Base-by-base conservation (phyloP, 306 rosid genomes). In the Senna siamea region DNA sequence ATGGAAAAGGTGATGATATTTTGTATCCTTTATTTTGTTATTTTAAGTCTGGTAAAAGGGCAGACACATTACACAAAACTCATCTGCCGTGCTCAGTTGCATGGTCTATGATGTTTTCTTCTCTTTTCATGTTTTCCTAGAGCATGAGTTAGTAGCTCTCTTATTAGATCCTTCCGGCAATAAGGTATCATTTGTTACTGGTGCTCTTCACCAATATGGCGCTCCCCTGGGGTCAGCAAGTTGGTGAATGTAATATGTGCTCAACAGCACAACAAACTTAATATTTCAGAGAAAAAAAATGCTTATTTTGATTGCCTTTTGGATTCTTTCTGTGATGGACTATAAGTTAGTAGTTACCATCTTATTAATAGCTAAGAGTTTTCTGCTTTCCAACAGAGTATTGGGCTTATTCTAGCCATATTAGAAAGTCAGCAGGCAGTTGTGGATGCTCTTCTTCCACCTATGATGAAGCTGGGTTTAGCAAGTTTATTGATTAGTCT, bases 401-500 rank as follows among this genome's bases (percentile, higher is more conserved):
- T 80, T 3, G 94, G 89, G 52, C 83, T 93, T 65, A 82, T 88
- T 78, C 83, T 90, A 77, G 96, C 89, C 61, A 75, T 91, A 62
- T 74, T 84, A 41, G 98, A 91, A 84, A 86, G 92, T 82, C 81
- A 59, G 53, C 89, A 75, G 59, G 84, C 77, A 78, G 85, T 87
- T 62, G 71, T 77, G 75, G 85, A 83, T 63, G 66, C 78, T 76
- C 93, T 94, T 77, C 83, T 89, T 68, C 87, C 88, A 23, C 81
- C 86, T 66, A 55, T 91, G 79, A 85, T 88, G 92, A 88, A 84
- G 86, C 88, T 89, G 85, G 96, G 98, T 74, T 85, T 91, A 75
- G 68, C 91, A 71, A 89, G 79, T 81, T 59, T 84, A 75, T 75
- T 94, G 85, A 77, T 85, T 73, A 87, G 48, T 78, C 94, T 91